Base-by-base conservation (phyloP, 2,329 filamentous ascomycete species). In the Cladosporium sp. region DNA sequence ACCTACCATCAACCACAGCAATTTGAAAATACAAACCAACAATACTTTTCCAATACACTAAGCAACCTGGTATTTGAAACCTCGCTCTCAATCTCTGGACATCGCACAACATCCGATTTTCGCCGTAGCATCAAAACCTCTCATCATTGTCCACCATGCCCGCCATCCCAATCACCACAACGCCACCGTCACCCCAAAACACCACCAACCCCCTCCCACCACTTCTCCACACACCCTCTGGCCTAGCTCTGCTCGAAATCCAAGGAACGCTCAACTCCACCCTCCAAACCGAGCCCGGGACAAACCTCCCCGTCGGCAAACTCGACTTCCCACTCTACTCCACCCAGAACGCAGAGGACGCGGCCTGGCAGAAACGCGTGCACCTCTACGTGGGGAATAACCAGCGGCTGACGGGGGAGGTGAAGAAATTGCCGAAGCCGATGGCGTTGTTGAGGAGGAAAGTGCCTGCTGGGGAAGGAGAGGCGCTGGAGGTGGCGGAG, bases 251-350 rank as follows among this genome's bases (percentile, higher is more conserved):
- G 40, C 76, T 99, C 51, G 93, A 97, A 72, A 81, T 99, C 12
- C 93, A 99, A 74, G 93, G 91, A 54, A 89, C 83, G 12, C 85
- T 99, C 71, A 92, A 95, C 68, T 75, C 90, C 84, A 89, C 7
- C 56, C 41, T 57, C 4, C 41, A 71, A 2, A 51, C 43, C 13
- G 54, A 42, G 43, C 51, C 36, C 47, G 43, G 38, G 27, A 18
- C 19, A 8, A 47, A 40, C 18, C 80, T 81, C 1, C 70, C 75
- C 20, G 76, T 95, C 56, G 90, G 90, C 27, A 83, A 81, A 50
- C 77, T 95, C 24, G 79, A 86, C 27, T 95, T 95, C 61, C 89
- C 89, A 1, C 79, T 88, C 60, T 89, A 91, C 66, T 47, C 70
- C 80, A 7, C 72, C 79, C 22, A 70, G n/a, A n/a, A 68, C 50